These are phyloP conservation scores for Leishmania aethiopica DNA, from an alignment of 208 protist species.

Conservation along the genomic window DNA sequence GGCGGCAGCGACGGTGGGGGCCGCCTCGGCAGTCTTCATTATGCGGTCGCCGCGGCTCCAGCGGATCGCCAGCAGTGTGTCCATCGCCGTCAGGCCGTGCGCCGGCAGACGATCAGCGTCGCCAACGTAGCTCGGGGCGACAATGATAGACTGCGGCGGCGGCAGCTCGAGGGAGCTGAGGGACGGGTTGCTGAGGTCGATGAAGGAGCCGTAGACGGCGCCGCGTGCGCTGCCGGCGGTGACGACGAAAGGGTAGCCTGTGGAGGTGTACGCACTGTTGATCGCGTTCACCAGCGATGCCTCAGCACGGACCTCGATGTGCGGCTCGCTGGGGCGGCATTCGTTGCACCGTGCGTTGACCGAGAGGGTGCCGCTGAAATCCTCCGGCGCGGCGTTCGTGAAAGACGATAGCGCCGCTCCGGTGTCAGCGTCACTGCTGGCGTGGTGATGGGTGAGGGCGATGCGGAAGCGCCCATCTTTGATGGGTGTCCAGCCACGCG, in stretches of 20 bases:
- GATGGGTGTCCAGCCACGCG: slow-evolving; percentile 40
- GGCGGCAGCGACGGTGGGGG: background rate
- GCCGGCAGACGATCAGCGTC: background rate
- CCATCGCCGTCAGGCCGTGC: slow-evolving; percentile 29
- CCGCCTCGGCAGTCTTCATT: slow-evolving; percentile 18
- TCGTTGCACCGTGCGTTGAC: slow-evolving; percentile 29
- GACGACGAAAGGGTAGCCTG: slow-evolving; percentile 68
- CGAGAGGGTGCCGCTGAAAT: slow-evolving; percentile 14
- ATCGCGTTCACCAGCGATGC: slow-evolving; percentile 71
- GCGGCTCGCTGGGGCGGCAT: slow-evolving; percentile 34
- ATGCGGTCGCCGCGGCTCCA: slow-evolving; percentile 50
- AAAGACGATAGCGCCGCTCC: slow-evolving; percentile 4
- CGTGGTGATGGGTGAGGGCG: slow-evolving; percentile 32
- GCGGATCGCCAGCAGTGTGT: slow-evolving; percentile 49
- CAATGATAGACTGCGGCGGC: slow-evolving; percentile 59
- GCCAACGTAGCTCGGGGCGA: slow-evolving; percentile 25
- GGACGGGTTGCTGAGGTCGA: slow-evolving; percentile 62
- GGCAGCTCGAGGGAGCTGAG: slow-evolving; percentile 70
- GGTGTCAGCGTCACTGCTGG: slow-evolving; percentile 5
- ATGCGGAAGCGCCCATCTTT: slow-evolving; percentile 49
- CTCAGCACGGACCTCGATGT: slow-evolving; percentile 47
- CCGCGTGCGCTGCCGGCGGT: slow-evolving; percentile 36
- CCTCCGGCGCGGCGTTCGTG: slow-evolving; percentile 15
- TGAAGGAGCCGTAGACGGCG: slow-evolving; percentile 70
- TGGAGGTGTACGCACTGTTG: slow-evolving; percentile 74